These are phyloP conservation scores for Reticulascus tulasneorum DNA, from an alignment of 2,329 filamentous ascomycete genomes.

Conservation along the genomic window DNA sequence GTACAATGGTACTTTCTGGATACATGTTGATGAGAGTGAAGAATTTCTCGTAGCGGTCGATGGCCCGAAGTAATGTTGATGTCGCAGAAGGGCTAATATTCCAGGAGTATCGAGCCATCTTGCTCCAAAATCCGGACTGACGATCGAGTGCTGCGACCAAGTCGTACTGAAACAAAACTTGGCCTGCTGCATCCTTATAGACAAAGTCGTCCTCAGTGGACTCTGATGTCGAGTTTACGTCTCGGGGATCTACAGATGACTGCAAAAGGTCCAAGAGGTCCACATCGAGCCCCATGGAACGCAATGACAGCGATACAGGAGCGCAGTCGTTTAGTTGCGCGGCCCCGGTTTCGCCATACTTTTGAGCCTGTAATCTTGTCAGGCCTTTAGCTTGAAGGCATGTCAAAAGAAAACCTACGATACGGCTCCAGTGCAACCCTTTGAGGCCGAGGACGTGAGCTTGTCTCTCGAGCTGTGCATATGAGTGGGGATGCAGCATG, in stretches of 20 bases:
- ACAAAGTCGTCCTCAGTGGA: no score
- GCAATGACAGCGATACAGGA: no score
- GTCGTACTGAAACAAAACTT: slow-evolving; percentile 14
- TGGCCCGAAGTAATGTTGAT: slow-evolving; percentile 29
- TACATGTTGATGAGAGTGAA: slow-evolving; percentile 27
- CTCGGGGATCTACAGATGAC: no score
- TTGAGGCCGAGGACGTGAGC: slow-evolving; percentile 5
- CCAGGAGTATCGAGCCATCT: slow-evolving; percentile 36
- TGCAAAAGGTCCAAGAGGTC: no score
- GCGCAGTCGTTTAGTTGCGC: no score
- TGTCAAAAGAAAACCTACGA: slow-evolving; percentile 2
- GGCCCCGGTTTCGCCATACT: no score
- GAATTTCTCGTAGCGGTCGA: slow-evolving; percentile 34
- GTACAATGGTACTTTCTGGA: slow-evolving; percentile 27
- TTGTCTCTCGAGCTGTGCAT: slow-evolving; percentile 7
- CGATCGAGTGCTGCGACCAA: slow-evolving; percentile 29
- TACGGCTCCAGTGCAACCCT: slow-evolving; percentile 6
- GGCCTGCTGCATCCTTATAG: no score
- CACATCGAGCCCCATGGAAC: no score
- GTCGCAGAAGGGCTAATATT: slow-evolving; percentile 29
- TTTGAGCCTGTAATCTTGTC: no score
- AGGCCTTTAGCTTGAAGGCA: not conserved
- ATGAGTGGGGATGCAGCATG: slow-evolving; percentile 25
- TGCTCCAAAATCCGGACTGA: slow-evolving; percentile 33
- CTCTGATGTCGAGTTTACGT: no score